Base-by-base conservation (phyloP, 73 alveolate genomes). In the Paraurostyla sp. region DNA sequence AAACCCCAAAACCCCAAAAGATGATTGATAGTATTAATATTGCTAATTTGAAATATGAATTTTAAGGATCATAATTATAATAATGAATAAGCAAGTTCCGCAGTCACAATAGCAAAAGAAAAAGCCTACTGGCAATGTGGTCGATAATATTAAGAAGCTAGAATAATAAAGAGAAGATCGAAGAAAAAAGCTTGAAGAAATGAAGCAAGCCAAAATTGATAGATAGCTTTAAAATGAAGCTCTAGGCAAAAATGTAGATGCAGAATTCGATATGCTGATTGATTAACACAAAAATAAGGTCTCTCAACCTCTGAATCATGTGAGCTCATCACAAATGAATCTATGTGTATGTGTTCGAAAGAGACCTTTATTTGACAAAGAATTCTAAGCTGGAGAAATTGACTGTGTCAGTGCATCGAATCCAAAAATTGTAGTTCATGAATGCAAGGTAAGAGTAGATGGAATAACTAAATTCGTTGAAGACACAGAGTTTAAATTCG, bases 401-500 rank as follows among this genome's bases (percentile, higher is more conserved):
- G 99, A 98, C 91, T 90, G 99, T 35, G 96, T 98, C 49, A 85
- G 97, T 51, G 98, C 97, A 43, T 76, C 98, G 52, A 98, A 98
- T 81, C 99, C 99, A 22, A 90, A 85, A 68, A 94, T 95, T 32
- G 75, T 96, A 62, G 97, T 98, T 29, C 98, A 96, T 73, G 99
- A 97, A 73, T 94, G 99, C 73, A 98, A 94, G 88, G 51, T 91
- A 63, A 97, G 96, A 90, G 99, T 98, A 16, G 99, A 98, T 88
- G 99, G 99, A 25, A 97, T 97, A 65, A 97, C 99, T 16, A 98
- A 98, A 83, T 98, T 83, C 94, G 93, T 98, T n/a, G 99, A 98
- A 83, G 95, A 96, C 71, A 96, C 94, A 76, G 99, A 96, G 71
- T 97, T 96, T 86, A 76, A 86, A 60, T 97, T 97, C 86, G 99